Evolutionary conservation across 306 rosid genomes (phyloP).

Genomic region (Datisca glomerata): DNA sequence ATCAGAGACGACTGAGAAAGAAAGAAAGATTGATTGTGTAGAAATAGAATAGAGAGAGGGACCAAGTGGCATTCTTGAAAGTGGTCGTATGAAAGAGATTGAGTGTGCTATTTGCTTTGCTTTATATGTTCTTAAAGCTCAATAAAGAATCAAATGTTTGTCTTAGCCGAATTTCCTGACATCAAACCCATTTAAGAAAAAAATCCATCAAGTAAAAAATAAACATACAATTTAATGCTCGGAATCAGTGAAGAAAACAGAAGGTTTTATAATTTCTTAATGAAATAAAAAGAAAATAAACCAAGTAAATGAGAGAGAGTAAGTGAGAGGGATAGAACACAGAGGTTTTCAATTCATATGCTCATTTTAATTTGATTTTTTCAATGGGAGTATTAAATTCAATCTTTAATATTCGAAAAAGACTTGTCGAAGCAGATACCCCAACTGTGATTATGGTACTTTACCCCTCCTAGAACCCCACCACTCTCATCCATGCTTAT

Average conservation of each 20-base stretch:
- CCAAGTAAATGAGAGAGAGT: slow-evolving; percentile 7
- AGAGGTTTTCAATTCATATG: too few species aligned
- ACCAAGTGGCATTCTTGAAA: too few species aligned
- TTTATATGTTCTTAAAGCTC: too few species aligned
- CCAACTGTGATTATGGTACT: slow-evolving; percentile 20
- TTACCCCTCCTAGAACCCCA: slow-evolving; percentile 7
- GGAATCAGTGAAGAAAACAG: too few species aligned
- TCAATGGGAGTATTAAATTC: background rate
- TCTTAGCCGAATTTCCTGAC: slow-evolving; percentile 29
- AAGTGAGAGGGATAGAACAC: background rate
- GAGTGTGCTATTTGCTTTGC: slow-evolving; percentile 22
- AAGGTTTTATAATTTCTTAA: too few species aligned
- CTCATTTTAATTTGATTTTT: too few species aligned
- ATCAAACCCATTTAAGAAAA: too few species aligned
- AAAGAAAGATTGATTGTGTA: too few species aligned
- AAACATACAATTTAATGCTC: too few species aligned
- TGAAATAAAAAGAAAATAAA: too few species aligned
- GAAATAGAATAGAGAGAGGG: slow-evolving; percentile 14
- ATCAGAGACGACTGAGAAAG: slow-evolving; percentile 55
- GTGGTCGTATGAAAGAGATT: slow-evolving; percentile 27
- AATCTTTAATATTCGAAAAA: slow-evolving; percentile 53
- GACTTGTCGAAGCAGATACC: slow-evolving; percentile 46
- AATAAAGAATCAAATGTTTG: too few species aligned
- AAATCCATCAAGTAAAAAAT: too few species aligned
- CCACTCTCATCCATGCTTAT: background rate